Conservation (phyloP, 169 alveolate species). For the Cryptosporidium felis region DNA sequence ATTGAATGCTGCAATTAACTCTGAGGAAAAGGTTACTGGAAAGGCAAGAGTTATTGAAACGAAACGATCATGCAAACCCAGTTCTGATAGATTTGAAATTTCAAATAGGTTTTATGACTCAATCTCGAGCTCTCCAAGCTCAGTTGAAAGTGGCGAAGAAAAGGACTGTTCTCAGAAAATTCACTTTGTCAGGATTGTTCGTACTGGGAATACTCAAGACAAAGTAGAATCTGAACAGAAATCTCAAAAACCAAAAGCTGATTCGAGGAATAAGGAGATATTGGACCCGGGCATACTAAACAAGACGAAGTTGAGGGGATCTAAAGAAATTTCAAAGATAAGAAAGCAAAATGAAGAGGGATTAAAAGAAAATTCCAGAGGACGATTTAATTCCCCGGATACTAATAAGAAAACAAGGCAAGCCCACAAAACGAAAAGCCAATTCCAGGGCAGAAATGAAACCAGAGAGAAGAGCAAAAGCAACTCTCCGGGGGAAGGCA, state of each 20-base stretch:
- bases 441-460: too few species aligned
- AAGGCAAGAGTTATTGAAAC: neutral
- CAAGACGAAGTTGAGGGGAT: neutral
- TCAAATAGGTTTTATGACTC: neutral
- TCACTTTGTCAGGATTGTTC: conserved; percentile 15
- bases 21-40: neutral
- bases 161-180: neutral
- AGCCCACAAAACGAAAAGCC: too few species aligned
- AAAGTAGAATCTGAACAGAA: neutral
- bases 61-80: neutral
- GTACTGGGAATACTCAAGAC: conserved; percentile 1
- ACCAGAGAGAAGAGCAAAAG: too few species aligned
- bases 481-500: too few species aligned
- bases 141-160: neutral
- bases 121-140: neutral
- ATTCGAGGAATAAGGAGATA: neutral
- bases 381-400: too few species aligned
- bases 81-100: neutral
- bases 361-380: neutral
- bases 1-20: neutral
- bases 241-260: neutral
- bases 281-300: neutral
- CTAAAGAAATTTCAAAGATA: neutral
- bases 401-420: too few species aligned
- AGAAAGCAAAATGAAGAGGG: neutral